phyloP scores from a whole-genome alignment of 2,329 filamentous ascomycete species.

The Neonectria faginata region DNA sequence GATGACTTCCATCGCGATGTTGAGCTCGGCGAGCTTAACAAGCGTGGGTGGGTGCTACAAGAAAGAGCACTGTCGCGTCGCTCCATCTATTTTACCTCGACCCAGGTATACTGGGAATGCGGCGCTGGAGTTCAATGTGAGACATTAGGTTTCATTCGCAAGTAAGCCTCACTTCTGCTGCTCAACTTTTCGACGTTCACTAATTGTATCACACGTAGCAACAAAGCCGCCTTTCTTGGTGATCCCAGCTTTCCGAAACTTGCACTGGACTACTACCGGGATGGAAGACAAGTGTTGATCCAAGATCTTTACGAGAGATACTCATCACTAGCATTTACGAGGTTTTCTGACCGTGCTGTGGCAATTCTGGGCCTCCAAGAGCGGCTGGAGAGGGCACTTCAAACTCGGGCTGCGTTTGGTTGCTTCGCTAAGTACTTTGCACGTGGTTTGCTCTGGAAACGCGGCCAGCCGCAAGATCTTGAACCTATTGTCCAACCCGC shows the following conservation, averaged over 20 bases:
- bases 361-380: conserved; percentile 7
- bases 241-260: conserved; percentile 9
- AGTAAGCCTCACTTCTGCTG: not conserved
- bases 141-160: not conserved
- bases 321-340: not conserved
- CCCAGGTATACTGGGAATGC: conserved; percentile 15
- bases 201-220: too few relatives aligned
- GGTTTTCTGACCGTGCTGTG: not conserved
- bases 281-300: conserved; percentile 7
- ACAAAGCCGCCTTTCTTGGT: conserved; percentile 4
- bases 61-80: conserved; percentile 9
- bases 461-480: not conserved
- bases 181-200: too few relatives aligned
- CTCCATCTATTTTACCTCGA: conserved; percentile 5
- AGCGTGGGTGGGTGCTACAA: conserved; percentile 10
- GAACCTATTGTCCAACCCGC: not conserved
- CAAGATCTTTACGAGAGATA: conserved; percentile 12
- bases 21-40: not conserved
- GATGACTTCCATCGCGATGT: conserved; percentile 9
- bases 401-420: not conserved
- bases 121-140: conserved; percentile 7
- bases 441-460: not conserved
- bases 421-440: conserved; percentile 2
- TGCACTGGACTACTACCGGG: not conserved
- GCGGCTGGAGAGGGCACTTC: not conserved